Percentiles rank a stretch among this genome's conserved stretches.
phyloP scores from a whole-genome alignment of 1,284 basidiomycete species.

The Schizophyllum commune region DNA sequence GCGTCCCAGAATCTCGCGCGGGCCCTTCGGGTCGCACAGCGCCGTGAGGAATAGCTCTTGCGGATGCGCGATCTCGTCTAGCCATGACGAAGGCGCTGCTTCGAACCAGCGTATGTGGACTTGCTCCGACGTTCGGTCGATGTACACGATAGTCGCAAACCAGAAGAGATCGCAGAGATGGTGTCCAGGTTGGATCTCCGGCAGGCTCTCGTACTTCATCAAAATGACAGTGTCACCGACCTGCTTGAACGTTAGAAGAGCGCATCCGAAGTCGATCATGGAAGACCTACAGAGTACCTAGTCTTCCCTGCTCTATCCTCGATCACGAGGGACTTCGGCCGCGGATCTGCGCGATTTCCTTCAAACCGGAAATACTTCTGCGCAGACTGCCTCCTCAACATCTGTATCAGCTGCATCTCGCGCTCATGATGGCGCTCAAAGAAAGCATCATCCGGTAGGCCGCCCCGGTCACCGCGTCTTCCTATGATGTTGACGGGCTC shows the following conservation, averaged over 20 bases:
- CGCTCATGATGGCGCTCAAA: conserved; percentile 18
- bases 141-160: conserved; percentile 56
- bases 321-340: conserved; percentile 25
- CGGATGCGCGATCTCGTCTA: conserved; percentile 48
- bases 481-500: conserved; percentile 47
- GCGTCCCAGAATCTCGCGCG: conserved; percentile 38
- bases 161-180: conserved; percentile 26
- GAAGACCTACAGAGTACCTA: conserved; percentile 8
- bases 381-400: conserved; percentile 17
- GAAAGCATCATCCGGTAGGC: conserved; percentile 16
- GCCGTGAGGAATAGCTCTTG: conserved; percentile 59
- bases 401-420: conserved; percentile 18
- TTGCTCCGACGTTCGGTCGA: conserved; percentile 31
- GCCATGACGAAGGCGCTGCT: conserved; percentile 49
- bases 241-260: conserved; percentile 22
- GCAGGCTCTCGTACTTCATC: conserved; percentile 17
- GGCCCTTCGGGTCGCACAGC: conserved; percentile 42
- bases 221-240: conserved; percentile 47
- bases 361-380: conserved; percentile 1
- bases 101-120: conserved; percentile 67
- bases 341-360: not conserved
- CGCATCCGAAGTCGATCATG: not conserved
- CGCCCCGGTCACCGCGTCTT: conserved; percentile 22
- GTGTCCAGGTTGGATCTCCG: conserved; percentile 13
- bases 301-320: conserved; percentile 31